phyloP scores from a whole-genome alignment of 768 basidiomycete genomes.

The Tylopilus cervinicoccineus region DNA sequence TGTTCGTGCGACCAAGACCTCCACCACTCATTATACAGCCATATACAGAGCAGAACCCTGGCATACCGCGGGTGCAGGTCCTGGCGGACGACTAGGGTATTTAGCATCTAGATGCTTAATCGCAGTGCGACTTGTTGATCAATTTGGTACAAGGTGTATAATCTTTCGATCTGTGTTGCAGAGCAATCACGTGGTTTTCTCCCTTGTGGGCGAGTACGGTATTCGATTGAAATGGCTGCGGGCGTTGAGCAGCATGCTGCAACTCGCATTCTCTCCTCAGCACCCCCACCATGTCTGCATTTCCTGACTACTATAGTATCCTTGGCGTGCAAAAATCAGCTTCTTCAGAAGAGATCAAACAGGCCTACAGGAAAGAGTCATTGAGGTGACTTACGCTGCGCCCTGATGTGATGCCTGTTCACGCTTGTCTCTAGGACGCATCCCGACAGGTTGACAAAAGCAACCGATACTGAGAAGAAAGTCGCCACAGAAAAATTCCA shows the following conservation, averaged over 20 bases:
- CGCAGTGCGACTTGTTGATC: constrained; percentile 3
- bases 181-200: constrained; percentile 2
- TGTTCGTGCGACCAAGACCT: constrained; percentile 40
- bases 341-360: constrained; percentile 65
- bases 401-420: constrained; percentile 6
- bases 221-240: constrained; percentile 3
- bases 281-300: constrained; percentile 55
- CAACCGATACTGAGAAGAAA: constrained; percentile 64
- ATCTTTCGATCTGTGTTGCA: not conserved
- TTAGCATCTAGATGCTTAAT: not conserved
- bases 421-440: constrained; percentile 59
- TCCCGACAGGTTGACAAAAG: constrained; percentile 77
- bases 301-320: constrained; percentile 78
- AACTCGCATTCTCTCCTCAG: constrained; percentile 3
- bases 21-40: constrained; percentile 33
- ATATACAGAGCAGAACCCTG: constrained; percentile 6
- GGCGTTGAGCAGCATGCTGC: constrained; percentile 12
- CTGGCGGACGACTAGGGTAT: constrained; percentile 13
- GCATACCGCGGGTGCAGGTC: constrained; percentile 10
- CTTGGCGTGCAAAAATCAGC: constrained; percentile 53
- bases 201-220: not conserved
- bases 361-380: constrained; percentile 79
- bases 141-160: not conserved
- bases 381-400: constrained; percentile 43
- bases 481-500: constrained; percentile 83